A percentile compares a stretch with the other conserved stretches of the same genome.
phyloP scores from a whole-genome alignment of 257 asterid species.

The Nicotiana noctiflora region DNA sequence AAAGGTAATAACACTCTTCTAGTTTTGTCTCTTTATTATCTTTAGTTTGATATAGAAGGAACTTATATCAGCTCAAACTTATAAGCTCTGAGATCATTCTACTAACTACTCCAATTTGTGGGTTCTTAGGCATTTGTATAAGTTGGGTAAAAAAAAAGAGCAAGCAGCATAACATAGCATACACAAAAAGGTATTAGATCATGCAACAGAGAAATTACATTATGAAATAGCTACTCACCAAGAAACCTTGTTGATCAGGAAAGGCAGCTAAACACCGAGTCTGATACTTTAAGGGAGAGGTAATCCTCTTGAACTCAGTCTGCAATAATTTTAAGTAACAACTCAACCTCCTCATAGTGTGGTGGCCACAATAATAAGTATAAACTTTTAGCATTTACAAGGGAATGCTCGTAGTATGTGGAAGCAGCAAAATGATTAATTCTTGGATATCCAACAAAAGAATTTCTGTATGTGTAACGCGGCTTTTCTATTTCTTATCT shows the following conservation, averaged over 20 bases:
- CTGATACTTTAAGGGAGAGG: constrained; percentile 90
- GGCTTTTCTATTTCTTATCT: not conserved
- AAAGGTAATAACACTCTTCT: not conserved
- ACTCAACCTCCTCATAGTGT: too few species aligned
- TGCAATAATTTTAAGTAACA: constrained; percentile 17
- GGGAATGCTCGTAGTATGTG: not conserved
- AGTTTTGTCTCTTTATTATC: not conserved
- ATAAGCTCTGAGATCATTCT: not conserved
- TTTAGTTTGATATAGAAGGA: not conserved
- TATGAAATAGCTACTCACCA: constrained; percentile 43
- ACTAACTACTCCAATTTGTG: not conserved
- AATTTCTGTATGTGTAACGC: not conserved
- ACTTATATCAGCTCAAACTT: not conserved
- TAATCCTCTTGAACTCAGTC: constrained; percentile 84
- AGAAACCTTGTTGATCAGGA: constrained; percentile 96
- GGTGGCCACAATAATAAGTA: too few species aligned
- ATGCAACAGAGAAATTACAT: not conserved
- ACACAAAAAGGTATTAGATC: not conserved
- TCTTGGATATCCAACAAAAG: not conserved
- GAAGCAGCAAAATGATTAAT: not conserved
- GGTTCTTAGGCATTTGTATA: not conserved
- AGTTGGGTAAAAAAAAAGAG: not conserved
- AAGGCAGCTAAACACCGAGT: constrained; percentile 96
- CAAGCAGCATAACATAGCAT: not conserved
- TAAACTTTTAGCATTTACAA: not conserved